These are phyloP conservation scores for Cryptococcus amylolentus DNA, from an alignment of 1,284 basidiomycete genomes.

Conservation along the genomic window DNA sequence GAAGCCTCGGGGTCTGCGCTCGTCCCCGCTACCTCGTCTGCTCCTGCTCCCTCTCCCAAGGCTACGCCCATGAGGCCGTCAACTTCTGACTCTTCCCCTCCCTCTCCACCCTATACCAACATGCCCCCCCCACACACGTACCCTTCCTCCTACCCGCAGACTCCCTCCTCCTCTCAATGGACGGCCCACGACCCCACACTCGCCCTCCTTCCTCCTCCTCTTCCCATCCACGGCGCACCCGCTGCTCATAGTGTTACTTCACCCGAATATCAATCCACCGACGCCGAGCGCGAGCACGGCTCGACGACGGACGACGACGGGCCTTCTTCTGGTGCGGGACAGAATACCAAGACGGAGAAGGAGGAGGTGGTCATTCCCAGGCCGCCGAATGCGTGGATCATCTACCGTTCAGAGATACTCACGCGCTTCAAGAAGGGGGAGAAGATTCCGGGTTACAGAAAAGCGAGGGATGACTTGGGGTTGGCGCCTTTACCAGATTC, in stretches of 20 bases:
- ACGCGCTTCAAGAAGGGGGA: conserved; percentile 41
- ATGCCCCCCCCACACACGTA: conserved; percentile 54
- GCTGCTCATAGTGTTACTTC: neutral
- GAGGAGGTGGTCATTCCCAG: conserved; percentile 57
- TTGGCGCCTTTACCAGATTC: conserved; percentile 4
- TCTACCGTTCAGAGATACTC: conserved; percentile 74
- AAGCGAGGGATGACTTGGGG: conserved; percentile 18
- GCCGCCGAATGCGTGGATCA: conserved; percentile 86
- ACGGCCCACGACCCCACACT: neutral
- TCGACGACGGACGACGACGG: neutral
- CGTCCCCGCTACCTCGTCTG: too few species aligned
- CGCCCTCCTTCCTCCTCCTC: neutral
- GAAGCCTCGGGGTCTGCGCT: neutral
- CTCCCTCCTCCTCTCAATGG: neutral
- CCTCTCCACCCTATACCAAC: conserved; percentile 35
- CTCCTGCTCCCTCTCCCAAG: neutral
- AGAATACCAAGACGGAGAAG: neutral
- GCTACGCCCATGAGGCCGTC: too few species aligned
- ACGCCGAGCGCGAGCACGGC: conserved; percentile 12
- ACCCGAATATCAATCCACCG: conserved; percentile 14
- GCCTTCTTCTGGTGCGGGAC: neutral
- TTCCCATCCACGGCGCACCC: neutral
- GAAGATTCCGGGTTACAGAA: conserved; percentile 23
- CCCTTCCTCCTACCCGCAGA: conserved; percentile 55
- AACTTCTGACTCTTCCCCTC: too few species aligned